Conservation (phyloP, 495 filamentous ascomycete species). For the Tuber microsphaerosporum region DNA sequence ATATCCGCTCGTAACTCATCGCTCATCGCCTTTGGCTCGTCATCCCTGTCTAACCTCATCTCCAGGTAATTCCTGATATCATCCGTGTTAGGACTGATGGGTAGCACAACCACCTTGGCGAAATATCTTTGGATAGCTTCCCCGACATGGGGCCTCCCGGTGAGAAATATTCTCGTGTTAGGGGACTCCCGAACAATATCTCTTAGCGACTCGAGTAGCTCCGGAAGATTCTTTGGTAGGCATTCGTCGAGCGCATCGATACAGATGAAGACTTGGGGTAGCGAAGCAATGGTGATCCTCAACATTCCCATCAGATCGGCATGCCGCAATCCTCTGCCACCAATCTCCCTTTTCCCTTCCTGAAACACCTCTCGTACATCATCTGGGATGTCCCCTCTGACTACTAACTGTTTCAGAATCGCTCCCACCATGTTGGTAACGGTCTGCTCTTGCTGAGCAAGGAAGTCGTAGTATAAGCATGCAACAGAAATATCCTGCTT, state of each 20-base stretch:
- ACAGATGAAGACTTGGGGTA: not conserved
- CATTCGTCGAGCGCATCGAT: not conserved
- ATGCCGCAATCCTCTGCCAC: not conserved
- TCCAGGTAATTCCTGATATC: not conserved
- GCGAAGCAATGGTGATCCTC: not conserved
- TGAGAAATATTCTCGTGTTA: not conserved
- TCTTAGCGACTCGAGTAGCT: not conserved
- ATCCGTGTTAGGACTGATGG: not conserved
- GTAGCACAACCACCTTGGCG: not conserved
- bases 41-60: not conserved
- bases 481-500: too few relatives aligned
- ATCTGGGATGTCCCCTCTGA: not conserved
- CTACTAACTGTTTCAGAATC: not conserved
- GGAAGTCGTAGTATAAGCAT: too few relatives aligned
- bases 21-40: not conserved
- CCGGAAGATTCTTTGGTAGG: not conserved
- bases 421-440: too few relatives aligned
- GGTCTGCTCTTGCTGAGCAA: too few relatives aligned
- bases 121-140: not conserved
- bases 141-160: not conserved
- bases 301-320: not conserved
- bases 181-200: not conserved
- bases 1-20: not conserved
- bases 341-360: not conserved
- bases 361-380: not conserved